These are phyloP conservation scores for Mycena rebaudengoi DNA, from an alignment of 768 basidiomycete genomes.

Conservation along the genomic window DNA sequence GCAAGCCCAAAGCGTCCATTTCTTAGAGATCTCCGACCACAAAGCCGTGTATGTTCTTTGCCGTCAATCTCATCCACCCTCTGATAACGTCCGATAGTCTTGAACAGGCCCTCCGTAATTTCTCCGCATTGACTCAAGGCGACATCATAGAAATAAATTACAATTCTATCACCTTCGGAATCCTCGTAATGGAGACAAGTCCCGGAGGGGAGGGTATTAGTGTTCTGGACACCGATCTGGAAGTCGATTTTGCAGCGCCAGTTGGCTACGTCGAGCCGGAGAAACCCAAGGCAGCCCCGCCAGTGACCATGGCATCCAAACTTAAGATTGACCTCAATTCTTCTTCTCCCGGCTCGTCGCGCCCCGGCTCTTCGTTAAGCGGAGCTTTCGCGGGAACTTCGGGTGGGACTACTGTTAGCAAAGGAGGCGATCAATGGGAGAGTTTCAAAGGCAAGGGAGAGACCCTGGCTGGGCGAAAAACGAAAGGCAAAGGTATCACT, in stretches of 20 bases:
- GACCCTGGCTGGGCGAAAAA: constrained; percentile 88
- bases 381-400: constrained; percentile 70
- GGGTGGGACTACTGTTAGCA: constrained; percentile 64
- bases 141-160: constrained; percentile 99
- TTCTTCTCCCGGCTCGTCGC: constrained; percentile 85
- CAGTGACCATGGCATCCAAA: constrained; percentile 94
- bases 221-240: constrained; percentile 94
- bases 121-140: constrained; percentile 89
- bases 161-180: constrained; percentile 93
- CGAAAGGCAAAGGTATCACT: constrained; percentile 93
- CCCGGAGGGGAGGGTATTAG: constrained; percentile 90
- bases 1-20: constrained; percentile 94
- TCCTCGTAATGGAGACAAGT: constrained; percentile 93
- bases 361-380: constrained; percentile 78
- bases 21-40: constrained; percentile 96
- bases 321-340: constrained; percentile 93
- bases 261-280: constrained; percentile 96
- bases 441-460: constrained; percentile 97
- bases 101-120: constrained; percentile 94
- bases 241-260: constrained; percentile 96
- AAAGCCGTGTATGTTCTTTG: constrained; percentile 87
- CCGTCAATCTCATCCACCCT: not conserved
- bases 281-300: constrained; percentile 80
- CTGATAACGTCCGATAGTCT: constrained; percentile 59
- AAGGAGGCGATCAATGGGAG: constrained; percentile 88